A percentile compares a stretch with the other conserved stretches of the same genome.
phyloP scores from a whole-genome alignment of 441 rosid genomes.

The Manihot esculenta region DNA sequence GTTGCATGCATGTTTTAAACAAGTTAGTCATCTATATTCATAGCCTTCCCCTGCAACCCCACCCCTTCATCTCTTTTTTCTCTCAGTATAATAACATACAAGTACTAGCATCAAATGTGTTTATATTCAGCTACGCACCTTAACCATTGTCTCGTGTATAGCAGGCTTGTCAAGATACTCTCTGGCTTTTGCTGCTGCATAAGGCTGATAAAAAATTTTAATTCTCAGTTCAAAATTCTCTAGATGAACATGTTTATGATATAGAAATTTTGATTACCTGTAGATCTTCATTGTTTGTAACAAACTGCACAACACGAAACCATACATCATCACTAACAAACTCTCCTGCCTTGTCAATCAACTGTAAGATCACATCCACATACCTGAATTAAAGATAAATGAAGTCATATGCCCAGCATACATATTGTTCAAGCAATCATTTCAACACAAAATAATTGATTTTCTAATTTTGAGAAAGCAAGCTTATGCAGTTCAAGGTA shows the following conservation, averaged over 20 bases:
- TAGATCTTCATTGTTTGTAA: slow-evolving; percentile 95
- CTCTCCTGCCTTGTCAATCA: slow-evolving; percentile 99
- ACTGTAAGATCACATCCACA: slow-evolving; percentile 97
- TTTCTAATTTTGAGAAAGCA: slow-evolving; percentile 9
- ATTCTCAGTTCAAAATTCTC: slow-evolving; percentile 26
- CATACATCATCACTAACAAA: slow-evolving; percentile 99
- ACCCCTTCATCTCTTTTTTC: not conserved
- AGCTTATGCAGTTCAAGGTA: not conserved
- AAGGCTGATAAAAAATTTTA: slow-evolving; percentile 57
- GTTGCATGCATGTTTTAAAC: slow-evolving; percentile 23
- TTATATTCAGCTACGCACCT: slow-evolving; percentile 47
- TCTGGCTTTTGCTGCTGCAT: slow-evolving; percentile 92
- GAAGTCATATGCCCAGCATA: not conserved
- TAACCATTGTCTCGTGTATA: slow-evolving; percentile 97
- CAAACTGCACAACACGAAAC: slow-evolving; percentile 99
- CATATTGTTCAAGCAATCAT: not conserved
- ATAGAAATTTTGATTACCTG: slow-evolving; percentile 60
- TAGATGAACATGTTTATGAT: slow-evolving; percentile 18
- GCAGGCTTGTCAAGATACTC: slow-evolving; percentile 94
- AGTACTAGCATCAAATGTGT: not conserved
- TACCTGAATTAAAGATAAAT: slow-evolving; percentile 55
- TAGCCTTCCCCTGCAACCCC: not conserved
- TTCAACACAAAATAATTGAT: not conserved
- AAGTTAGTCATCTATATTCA: not conserved
- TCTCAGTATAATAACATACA: not conserved